Evolutionary conservation across 129 eudicot species (phyloP), one percentile per base, ranked within the genome.

Genomic region (Scalesia atractyloides): DNA sequence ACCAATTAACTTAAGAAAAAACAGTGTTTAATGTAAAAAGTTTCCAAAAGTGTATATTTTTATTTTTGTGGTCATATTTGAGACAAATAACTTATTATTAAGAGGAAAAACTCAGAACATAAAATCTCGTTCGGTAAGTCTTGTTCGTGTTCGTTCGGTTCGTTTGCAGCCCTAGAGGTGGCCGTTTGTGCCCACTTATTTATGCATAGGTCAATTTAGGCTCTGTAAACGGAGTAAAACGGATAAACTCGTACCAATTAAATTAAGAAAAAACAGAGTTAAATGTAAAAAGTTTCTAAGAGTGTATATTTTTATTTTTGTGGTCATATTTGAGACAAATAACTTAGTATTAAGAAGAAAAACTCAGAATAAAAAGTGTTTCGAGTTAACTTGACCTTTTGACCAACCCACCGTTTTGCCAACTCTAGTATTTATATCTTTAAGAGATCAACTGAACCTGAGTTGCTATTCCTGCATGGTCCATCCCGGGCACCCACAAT

Each of bases 401-500:
- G 57, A 50, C 36, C 36, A 58, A 50, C 57, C 63, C 36, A 36
- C 41, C 52, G 62, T 50, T n/a, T 26, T 48, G 47, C 34, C 65
- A 44, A 13, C 17, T 72, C 61, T 36, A 54, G 22, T 9, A 73
- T 34, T 48, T 10, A 70, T 43, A 14, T 44, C 6, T 56, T 56
- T 43, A 57, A 30, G 2, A 66, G 57, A 58, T 78, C 51, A 54
- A 37, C 3, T 22, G n/a, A 70, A 94, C 99, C 96, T 94, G 99
- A 34, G 99, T 94, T 33, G 99, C 99, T 71, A 94, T 94, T 75
- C 99, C 99, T 59, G 99, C 99, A 81, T 94, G 99, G 53, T 94
- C 97, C 96, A 88, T 90, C 37, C 99, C 97, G 41, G 99, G 99
- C 50, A 94, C 99, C 99, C 97, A 94, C 75, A 94, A 77, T 19